These are phyloP conservation scores for Lasiodiplodia citricola DNA, from an alignment of 2,329 filamentous ascomycete genomes.

Conservation along the genomic window DNA sequence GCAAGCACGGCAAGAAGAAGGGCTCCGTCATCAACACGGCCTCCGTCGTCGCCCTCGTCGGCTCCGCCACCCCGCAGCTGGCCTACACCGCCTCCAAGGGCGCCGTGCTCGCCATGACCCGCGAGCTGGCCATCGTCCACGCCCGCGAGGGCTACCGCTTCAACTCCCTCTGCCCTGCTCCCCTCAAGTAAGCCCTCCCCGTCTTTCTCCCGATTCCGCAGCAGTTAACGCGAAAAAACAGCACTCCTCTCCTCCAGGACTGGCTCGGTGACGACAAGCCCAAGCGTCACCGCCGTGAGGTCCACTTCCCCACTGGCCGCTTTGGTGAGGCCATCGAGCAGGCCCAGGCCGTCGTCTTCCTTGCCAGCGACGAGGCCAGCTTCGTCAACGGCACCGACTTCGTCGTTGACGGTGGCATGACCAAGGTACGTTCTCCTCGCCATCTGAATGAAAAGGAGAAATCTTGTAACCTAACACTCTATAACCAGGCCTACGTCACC, in stretches of 20 bases:
- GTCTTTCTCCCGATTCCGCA: not conserved
- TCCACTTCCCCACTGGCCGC: conserved; percentile 86
- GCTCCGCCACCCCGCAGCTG: conserved; percentile 84
- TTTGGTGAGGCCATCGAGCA: conserved; percentile 96
- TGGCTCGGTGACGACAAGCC: conserved; percentile 87
- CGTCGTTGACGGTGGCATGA: conserved; percentile 95
- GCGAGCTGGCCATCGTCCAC: conserved; percentile 90
- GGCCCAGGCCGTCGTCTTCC: conserved; percentile 84
- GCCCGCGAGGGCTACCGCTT: conserved; percentile 88
- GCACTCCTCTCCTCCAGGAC: conserved; percentile 86
- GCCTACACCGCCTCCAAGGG: conserved; percentile 96
- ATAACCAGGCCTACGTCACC: conserved; percentile 66
- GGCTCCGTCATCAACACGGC: conserved; percentile 92
- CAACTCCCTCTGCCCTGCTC: conserved; percentile 88
- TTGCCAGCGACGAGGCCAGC: conserved; percentile 85
- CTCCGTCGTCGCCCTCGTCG: conserved; percentile 84
- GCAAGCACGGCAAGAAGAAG: conserved; percentile 77
- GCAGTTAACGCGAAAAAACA: conserved; percentile 33
- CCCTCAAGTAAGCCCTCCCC: conserved; percentile 69
- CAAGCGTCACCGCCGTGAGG: conserved; percentile 81
- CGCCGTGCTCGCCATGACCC: conserved; percentile 85
- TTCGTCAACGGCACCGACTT: conserved; percentile 93
- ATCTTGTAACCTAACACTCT: conserved; percentile 44
- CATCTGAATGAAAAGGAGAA: conserved; percentile 29
- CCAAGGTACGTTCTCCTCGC: conserved; percentile 60